These are phyloP conservation scores for Hypsizygus ulmarius DNA, from an alignment of 1,284 basidiomycete genomes.

Conservation along the genomic window DNA sequence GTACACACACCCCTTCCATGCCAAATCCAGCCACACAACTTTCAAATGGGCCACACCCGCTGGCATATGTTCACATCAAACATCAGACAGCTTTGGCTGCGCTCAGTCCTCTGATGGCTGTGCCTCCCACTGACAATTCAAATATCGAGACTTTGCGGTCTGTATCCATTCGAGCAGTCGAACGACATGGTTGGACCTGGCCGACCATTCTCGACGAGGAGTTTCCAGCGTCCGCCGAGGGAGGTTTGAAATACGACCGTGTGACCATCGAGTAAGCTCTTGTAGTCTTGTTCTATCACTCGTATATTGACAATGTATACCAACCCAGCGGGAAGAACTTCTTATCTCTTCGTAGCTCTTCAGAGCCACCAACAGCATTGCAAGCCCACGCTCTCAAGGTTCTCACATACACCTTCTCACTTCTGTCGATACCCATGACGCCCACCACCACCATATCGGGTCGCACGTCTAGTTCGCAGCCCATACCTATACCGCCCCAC, in stretches of 20 bases:
- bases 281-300: not conserved
- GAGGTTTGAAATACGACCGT: constrained; percentile 60
- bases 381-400: constrained; percentile 69
- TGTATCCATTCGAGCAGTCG: constrained; percentile 31
- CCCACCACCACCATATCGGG: constrained; percentile 20
- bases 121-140: constrained; percentile 17
- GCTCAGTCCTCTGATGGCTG: constrained; percentile 31
- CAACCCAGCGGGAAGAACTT: constrained; percentile 56
- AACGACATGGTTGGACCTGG: constrained; percentile 58
- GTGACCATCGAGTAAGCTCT: constrained; percentile 53
- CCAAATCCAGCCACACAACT: constrained; percentile 12
- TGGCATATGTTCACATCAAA: constrained; percentile 42
- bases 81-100: constrained; percentile 48
- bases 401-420: constrained; percentile 67
- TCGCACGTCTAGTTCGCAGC: constrained; percentile 20
- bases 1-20: constrained; percentile 11
- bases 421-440: constrained; percentile 34
- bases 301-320: constrained; percentile 2
- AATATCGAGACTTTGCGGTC: constrained; percentile 23
- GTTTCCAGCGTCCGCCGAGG: constrained; percentile 40
- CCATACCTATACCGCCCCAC: constrained; percentile 36
- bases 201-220: constrained; percentile 59
- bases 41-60: constrained; percentile 18
- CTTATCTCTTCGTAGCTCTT: constrained; percentile 50
- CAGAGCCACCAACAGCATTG: constrained; percentile 51